phyloP scores from a whole-genome alignment of 768 basidiomycete species.

The Tylopilus plumbeoviolaceoides region DNA sequence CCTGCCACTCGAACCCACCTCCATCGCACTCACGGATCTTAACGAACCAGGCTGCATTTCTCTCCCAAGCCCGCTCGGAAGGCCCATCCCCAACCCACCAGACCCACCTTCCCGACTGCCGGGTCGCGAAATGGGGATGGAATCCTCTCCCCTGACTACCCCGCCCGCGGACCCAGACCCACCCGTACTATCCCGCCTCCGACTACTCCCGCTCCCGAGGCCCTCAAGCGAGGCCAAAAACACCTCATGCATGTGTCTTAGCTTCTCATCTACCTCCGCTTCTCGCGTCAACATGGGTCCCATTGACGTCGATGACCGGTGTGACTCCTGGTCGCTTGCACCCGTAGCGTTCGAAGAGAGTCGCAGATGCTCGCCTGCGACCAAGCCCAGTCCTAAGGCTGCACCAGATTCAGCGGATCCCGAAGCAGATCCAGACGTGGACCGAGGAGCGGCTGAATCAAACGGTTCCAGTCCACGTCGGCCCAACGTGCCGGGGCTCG shows the following conservation, averaged over 20 bases:
- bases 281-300: constrained; percentile 63
- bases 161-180: constrained; percentile 12
- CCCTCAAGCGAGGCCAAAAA: constrained; percentile 65
- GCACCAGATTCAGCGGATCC: neutral
- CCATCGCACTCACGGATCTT: constrained; percentile 27
- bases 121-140: constrained; percentile 4
- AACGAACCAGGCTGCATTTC: constrained; percentile 29
- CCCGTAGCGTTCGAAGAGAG: constrained; percentile 18
- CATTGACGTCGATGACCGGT: constrained; percentile 24
- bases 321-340: constrained; percentile 18
- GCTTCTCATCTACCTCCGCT: constrained; percentile 59
- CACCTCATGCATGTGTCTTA: constrained; percentile 62
- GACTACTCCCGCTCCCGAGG: constrained; percentile 38
- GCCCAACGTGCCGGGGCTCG: constrained; percentile 5
- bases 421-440: constrained; percentile 1
- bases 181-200: constrained; percentile 22
- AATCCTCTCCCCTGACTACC: constrained; percentile 6
- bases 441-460: constrained; percentile 1
- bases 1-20: constrained; percentile 20
- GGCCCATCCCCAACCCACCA: constrained; percentile 7
- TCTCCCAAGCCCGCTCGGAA: constrained; percentile 17
- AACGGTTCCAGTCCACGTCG: neutral
- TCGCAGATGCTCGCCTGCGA: constrained; percentile 11
- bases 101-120: constrained; percentile 5
- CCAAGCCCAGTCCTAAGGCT: constrained; percentile 15